Percentiles rank a stretch among this genome's conserved stretches.
Evolutionary conservation across 148 eudicot genomes (phyloP).

Genomic region (Silene conica): DNA sequence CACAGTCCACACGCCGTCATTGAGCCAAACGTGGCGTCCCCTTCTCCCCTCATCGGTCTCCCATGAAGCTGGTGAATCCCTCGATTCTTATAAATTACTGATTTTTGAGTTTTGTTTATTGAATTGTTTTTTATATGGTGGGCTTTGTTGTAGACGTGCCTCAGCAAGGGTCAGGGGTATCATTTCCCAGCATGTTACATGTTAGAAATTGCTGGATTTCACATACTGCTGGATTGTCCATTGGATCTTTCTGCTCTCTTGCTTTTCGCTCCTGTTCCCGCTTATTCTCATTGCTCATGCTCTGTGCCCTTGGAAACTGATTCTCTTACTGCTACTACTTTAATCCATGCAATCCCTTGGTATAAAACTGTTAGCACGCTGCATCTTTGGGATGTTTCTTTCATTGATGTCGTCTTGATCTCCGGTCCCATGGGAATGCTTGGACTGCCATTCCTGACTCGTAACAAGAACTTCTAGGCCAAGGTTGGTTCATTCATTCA

Average conservation of each 20-base stretch:
- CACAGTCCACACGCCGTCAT: no score
- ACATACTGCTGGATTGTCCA: conserved; percentile 72
- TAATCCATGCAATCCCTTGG: conserved; percentile 57
- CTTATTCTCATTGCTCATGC: conserved; percentile 26
- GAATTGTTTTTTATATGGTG: background rate
- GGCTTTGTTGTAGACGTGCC: conserved; percentile 44
- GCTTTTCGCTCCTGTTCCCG: conserved; percentile 58
- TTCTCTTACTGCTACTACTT: conserved; percentile 33
- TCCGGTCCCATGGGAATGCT: conserved; percentile 88
- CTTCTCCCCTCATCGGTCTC: background rate
- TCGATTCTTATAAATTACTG: background rate
- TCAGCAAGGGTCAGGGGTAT: conserved; percentile 64
- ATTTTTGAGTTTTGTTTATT: background rate
- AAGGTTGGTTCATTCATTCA: conserved; percentile 36
- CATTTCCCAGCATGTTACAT: conserved; percentile 73
- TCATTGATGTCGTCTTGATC: conserved; percentile 61
- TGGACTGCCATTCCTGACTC: conserved; percentile 82
- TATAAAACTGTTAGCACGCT: conserved; percentile 57
- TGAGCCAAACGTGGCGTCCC: no score
- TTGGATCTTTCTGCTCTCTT: conserved; percentile 72
- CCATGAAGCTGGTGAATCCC: conserved; percentile 31
- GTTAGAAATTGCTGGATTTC: conserved; percentile 51
- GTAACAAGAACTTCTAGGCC: conserved; percentile 39
- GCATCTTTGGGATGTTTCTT: conserved; percentile 51
- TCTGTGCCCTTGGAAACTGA: conserved; percentile 14